A percentile compares a stretch with the other conserved stretches of the same genome.
Evolutionary conservation across 2,329 filamentous ascomycete genomes (phyloP).

Genomic region (Phaeophleospora eucalypticola): DNA sequence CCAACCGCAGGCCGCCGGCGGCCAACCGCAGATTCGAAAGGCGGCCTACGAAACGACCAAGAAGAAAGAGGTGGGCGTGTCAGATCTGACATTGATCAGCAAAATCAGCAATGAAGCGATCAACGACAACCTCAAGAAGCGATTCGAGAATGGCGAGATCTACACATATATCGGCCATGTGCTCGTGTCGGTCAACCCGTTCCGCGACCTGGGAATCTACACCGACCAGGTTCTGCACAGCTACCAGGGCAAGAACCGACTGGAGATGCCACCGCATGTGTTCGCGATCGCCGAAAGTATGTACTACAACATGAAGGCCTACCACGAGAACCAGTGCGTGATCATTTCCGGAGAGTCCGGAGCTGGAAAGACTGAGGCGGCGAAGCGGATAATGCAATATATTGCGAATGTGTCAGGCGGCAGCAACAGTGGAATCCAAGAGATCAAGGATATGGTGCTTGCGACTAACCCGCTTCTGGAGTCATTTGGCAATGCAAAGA

Average conservation of each 20-base stretch:
- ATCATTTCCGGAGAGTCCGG: constrained; percentile 99
- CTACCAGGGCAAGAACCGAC: constrained; percentile 93
- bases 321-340: constrained; percentile 97
- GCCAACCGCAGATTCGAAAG: constrained; percentile 77
- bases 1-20: constrained; percentile 37
- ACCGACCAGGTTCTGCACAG: constrained; percentile 89
- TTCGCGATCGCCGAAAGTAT: constrained; percentile 94
- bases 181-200: constrained; percentile 96
- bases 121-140: constrained; percentile 97
- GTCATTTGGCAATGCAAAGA: constrained; percentile 98
- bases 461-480: constrained; percentile 96
- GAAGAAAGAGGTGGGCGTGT: constrained; percentile 99
- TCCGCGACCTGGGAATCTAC: constrained; percentile 93
- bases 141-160: constrained; percentile 95
- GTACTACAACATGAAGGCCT: constrained; percentile 99
- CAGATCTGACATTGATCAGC: constrained; percentile 93
- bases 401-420: constrained; percentile 95
- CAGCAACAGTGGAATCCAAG: constrained; percentile 77
- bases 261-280: constrained; percentile 83
- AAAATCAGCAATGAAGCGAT: constrained; percentile 99
- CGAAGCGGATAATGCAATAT: constrained; percentile 99
- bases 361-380: constrained; percentile 96
- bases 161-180: constrained; percentile 99
- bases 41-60: constrained; percentile 93
- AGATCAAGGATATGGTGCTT: constrained; percentile 99